Evolutionary conservation across 495 filamentous ascomycete genomes (phyloP).

Genomic region (Penicillium malachiteum): DNA sequence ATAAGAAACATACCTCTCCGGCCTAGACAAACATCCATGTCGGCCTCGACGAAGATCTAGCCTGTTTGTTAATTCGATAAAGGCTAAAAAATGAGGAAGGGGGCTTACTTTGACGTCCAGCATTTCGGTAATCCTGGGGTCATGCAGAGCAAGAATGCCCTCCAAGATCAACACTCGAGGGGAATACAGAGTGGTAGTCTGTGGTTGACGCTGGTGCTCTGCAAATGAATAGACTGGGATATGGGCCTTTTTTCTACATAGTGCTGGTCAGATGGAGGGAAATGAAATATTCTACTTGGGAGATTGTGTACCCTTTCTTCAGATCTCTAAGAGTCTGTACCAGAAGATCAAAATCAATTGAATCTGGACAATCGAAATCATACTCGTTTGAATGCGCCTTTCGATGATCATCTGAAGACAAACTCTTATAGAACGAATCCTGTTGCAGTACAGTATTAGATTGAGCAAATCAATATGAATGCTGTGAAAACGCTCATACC

Average conservation of each 20-base stretch:
- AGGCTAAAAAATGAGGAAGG: neutral
- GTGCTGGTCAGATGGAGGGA: conserved; percentile 11
- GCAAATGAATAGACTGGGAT: conserved; percentile 95
- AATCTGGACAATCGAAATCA: conserved; percentile 91
- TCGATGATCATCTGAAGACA: conserved; percentile 68
- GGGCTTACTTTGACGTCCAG: conserved; percentile 79
- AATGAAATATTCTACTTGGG: neutral
- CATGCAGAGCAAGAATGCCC: conserved; percentile 93
- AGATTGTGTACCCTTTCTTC: conserved; percentile 76
- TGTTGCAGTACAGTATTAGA: conserved; percentile 39
- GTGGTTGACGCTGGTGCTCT: conserved; percentile 75
- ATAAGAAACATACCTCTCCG: conserved; percentile 69
- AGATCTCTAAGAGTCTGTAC: conserved; percentile 79
- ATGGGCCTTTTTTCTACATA: conserved; percentile 79
- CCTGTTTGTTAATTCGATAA: conserved; percentile 5
- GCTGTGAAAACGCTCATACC: conserved; percentile 47
- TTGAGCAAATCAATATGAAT: neutral
- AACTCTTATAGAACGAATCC: conserved; percentile 95
- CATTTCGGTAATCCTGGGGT: conserved; percentile 78
- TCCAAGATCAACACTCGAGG: conserved; percentile 94
- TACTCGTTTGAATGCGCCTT: conserved; percentile 86
- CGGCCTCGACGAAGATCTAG: conserved; percentile 91
- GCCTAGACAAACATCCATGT: conserved; percentile 90
- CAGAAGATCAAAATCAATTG: conserved; percentile 91
- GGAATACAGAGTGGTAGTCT: conserved; percentile 88